Percentiles rank a stretch among this genome's conserved stretches.
Evolutionary conservation across 306 rosid genomes (phyloP).

Genomic region (Alnus glutinosa): DNA sequence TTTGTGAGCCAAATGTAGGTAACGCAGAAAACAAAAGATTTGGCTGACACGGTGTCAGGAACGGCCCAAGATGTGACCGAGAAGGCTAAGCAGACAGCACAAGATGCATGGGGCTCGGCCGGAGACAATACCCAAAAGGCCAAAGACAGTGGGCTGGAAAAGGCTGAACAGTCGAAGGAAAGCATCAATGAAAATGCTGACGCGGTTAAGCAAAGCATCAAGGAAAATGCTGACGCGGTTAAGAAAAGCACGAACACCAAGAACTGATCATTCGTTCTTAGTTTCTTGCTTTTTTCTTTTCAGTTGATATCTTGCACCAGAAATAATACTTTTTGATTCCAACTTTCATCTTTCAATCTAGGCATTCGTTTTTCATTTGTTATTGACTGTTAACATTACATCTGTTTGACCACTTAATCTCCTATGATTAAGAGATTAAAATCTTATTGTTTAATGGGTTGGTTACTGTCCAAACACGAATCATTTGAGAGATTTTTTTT

Average conservation of each 20-base stretch:
- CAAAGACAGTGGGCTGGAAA: slow-evolving; percentile 41
- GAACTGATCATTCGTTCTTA: no score
- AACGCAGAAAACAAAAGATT: slow-evolving; percentile 36
- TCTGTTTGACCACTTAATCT: no score
- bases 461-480: no score
- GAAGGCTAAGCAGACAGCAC: slow-evolving; percentile 66
- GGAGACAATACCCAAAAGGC: slow-evolving; percentile 61
- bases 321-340: no score
- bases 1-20: slow-evolving; percentile 33
- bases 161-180: slow-evolving; percentile 52
- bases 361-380: no score
- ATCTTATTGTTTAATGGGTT: no score
- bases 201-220: slow-evolving; percentile 30
- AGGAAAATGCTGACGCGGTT: slow-evolving; percentile 52
- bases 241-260: slow-evolving; percentile 7
- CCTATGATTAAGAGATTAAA: no score
- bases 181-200: slow-evolving; percentile 54
- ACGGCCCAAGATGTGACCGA: slow-evolving; percentile 53
- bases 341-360: no score
- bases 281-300: no score
- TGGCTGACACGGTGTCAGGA: slow-evolving; percentile 35
- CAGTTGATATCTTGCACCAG: no score
- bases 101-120: slow-evolving; percentile 68
- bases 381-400: no score
- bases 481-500: no score